Conservation (phyloP, 225 moss, liverwort and hornwort species). For the Pleurozium schreberi region DNA sequence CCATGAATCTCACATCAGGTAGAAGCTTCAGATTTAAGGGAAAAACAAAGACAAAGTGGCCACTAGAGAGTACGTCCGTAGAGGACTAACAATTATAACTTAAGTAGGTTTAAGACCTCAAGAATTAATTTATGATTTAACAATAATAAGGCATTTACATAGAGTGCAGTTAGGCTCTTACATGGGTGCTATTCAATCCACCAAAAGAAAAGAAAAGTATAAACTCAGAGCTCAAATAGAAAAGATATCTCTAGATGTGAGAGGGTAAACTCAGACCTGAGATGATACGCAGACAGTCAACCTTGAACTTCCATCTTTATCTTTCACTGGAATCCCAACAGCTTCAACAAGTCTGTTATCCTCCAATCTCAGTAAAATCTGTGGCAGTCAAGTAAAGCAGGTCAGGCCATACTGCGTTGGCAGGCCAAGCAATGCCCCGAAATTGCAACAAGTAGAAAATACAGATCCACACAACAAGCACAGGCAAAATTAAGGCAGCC, state of each 20-base stretch:
- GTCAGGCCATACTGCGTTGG: neutral
- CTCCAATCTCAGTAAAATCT: constrained; percentile 79
- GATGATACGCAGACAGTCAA: constrained; percentile 97
- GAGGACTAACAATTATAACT: neutral
- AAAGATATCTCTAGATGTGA: neutral
- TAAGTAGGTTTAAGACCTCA: neutral
- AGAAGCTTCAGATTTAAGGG: neutral
- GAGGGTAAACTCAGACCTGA: constrained; percentile 46
- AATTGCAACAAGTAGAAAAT: neutral
- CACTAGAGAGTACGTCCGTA: neutral
- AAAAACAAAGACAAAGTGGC: neutral
- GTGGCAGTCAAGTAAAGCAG: neutral
- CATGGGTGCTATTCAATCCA: neutral
- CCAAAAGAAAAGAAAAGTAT: neutral
- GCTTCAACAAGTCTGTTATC: constrained; percentile 93
- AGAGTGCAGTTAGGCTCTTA: neutral
- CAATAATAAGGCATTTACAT: neutral
- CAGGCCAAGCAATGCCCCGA: neutral
- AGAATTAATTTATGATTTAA: neutral
- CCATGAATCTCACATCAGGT: neutral
- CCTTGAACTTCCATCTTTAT: constrained; percentile 48
- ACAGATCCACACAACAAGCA: neutral
- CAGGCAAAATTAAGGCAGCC: neutral
- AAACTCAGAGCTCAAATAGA: neutral
- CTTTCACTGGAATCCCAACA: constrained; percentile 89